These are phyloP conservation scores for Mucor sp. DNA, from an alignment of 371 early-diverging fungal genomes.

Conservation along the genomic window DNA sequence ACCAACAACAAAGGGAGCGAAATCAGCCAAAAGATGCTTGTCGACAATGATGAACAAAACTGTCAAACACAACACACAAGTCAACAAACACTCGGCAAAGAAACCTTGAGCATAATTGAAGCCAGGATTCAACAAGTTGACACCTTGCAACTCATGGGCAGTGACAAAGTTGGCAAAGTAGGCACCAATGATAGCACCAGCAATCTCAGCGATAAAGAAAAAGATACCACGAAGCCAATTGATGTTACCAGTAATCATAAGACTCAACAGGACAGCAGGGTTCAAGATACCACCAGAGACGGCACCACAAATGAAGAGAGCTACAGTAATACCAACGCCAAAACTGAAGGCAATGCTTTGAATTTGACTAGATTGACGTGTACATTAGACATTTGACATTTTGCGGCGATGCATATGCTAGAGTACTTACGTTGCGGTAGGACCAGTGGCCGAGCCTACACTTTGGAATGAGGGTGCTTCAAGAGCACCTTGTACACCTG, in stretches of 20 bases:
- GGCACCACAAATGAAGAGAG: slow-evolving; percentile 43
- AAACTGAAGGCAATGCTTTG: slow-evolving; percentile 52
- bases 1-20: slow-evolving; percentile 57
- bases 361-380: slow-evolving; percentile 16
- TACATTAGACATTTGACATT: not conserved
- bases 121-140: slow-evolving; percentile 39
- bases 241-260: slow-evolving; percentile 48
- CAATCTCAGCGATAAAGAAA: slow-evolving; percentile 54
- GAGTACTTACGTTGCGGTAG: slow-evolving; percentile 16
- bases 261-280: slow-evolving; percentile 56
- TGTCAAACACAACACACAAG: slow-evolving; percentile 44
- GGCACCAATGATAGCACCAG: slow-evolving; percentile 60
- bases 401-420: not conserved
- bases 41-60: slow-evolving; percentile 53
- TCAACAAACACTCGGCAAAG: slow-evolving; percentile 54
- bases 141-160: slow-evolving; percentile 33
- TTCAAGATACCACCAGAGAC: slow-evolving; percentile 63
- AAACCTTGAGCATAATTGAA: slow-evolving; percentile 44
- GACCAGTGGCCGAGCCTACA: slow-evolving; percentile 4
- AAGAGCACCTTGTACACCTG: slow-evolving; percentile 48
- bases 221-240: slow-evolving; percentile 37
- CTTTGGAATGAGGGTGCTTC: slow-evolving; percentile 12
- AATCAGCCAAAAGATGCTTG: slow-evolving; percentile 37
- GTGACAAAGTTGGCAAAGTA: slow-evolving; percentile 40
- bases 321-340: slow-evolving; percentile 45